phyloP scores from a whole-genome alignment of 1,284 basidiomycete genomes.

The Moesziomyces globuligerus region DNA sequence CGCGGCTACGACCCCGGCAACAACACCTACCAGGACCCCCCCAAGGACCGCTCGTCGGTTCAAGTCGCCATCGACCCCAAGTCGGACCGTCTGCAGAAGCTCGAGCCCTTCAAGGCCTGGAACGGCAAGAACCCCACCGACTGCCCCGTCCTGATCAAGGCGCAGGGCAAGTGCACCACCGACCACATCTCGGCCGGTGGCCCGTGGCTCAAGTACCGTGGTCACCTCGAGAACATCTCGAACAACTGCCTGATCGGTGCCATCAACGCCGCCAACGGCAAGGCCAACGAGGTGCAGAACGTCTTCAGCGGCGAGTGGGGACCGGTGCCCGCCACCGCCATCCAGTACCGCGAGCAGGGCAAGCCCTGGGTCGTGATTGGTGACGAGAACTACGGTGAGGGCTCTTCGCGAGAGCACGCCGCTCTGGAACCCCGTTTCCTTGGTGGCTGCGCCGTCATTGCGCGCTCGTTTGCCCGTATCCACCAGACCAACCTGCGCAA shows the following conservation, averaged over 20 bases:
- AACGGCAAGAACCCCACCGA: slow-evolving; percentile 90
- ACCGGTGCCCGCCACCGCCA: slow-evolving; percentile 83
- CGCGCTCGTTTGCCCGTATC: slow-evolving; percentile 95
- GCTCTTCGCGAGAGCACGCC: slow-evolving; percentile 96
- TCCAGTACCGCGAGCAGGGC: slow-evolving; percentile 86
- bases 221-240: slow-evolving; percentile 98
- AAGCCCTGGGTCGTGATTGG: slow-evolving; percentile 94
- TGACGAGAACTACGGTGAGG: slow-evolving; percentile 90
- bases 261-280: slow-evolving; percentile 91
- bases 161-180: slow-evolving; percentile 94
- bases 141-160: slow-evolving; percentile 96
- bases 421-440: slow-evolving; percentile 97
- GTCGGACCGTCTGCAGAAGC: slow-evolving; percentile 92
- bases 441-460: slow-evolving; percentile 93
- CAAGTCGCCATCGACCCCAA: slow-evolving; percentile 86
- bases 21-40: slow-evolving; percentile 96
- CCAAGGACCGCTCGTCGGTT: slow-evolving; percentile 83
- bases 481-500: slow-evolving; percentile 95
- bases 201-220: slow-evolving; percentile 99
- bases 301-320: slow-evolving; percentile 86
- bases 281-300: slow-evolving; percentile 95
- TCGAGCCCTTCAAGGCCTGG: slow-evolving; percentile 91
- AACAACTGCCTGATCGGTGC: slow-evolving; percentile 96
- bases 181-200: slow-evolving; percentile 86
- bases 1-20: slow-evolving; percentile 95